Conservation (phyloP, 352 stramenopile species). For the Globisporangium iwayamae region DNA sequence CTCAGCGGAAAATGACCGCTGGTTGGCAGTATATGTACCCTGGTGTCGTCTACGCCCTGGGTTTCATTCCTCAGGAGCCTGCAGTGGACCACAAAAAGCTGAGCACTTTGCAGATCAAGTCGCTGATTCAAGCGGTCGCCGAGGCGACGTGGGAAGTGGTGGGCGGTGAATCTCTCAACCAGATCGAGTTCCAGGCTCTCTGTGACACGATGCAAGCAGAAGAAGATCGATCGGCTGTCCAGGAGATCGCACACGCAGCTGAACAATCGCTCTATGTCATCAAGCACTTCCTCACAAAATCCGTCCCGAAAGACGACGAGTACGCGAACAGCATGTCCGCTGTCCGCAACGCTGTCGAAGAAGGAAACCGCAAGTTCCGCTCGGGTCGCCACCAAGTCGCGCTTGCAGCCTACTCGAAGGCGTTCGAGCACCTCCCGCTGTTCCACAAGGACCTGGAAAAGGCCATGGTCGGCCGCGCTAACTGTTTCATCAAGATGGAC, state of each 20-base stretch:
- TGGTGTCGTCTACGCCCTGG: conserved; percentile 64
- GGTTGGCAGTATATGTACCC: conserved; percentile 68
- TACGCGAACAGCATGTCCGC: conserved; percentile 41
- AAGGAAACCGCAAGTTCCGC: conserved; percentile 52
- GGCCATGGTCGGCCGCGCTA: conserved; percentile 49
- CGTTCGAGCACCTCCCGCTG: conserved; percentile 55
- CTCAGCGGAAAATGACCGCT: conserved; percentile 15
- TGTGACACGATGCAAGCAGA: conserved; percentile 50
- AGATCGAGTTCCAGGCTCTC: conserved; percentile 75
- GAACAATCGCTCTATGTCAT: conserved; percentile 61
- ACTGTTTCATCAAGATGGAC: conserved; percentile 56
- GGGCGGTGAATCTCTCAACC: conserved; percentile 42
- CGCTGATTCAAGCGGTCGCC: conserved; percentile 74
- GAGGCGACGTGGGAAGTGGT: conserved; percentile 69
- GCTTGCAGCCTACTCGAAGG: conserved; percentile 54
- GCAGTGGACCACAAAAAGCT: conserved; percentile 52
- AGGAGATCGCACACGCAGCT: conserved; percentile 25
- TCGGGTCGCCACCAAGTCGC: conserved; percentile 52
- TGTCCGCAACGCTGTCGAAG: conserved; percentile 50
- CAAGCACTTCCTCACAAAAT: conserved; percentile 64
- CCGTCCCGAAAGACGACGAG: conserved; percentile 45
- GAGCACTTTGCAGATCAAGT: conserved; percentile 82
- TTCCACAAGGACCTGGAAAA: conserved; percentile 66
- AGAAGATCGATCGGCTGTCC: conserved; percentile 31
- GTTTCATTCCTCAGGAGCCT: conserved; percentile 49